Percentiles rank a stretch among this genome's conserved stretches.
Evolutionary conservation across 2,329 filamentous ascomycete species (phyloP).

Genomic region (Penicillium sumatraense): DNA sequence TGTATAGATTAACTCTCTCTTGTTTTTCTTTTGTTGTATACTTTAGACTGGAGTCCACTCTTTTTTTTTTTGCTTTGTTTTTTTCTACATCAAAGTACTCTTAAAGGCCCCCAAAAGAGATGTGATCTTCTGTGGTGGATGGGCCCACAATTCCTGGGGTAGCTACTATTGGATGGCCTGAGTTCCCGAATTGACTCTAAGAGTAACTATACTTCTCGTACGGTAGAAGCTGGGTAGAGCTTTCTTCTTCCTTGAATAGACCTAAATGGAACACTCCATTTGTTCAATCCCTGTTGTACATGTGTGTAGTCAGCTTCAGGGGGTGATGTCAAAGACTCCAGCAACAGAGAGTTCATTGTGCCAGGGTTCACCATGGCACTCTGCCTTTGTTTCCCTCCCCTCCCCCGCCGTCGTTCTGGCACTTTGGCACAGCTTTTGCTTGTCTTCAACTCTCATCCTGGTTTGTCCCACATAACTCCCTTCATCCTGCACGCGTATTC

Average conservation of each 20-base stretch:
- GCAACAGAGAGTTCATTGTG: constrained; percentile 1
- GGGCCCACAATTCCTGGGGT: not conserved
- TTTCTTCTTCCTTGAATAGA: constrained; percentile 7
- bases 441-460: constrained; percentile 1
- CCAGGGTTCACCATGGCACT: constrained; percentile 6
- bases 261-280: not conserved
- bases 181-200: constrained; percentile 16
- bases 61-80: too few species aligned
- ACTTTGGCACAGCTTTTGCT: not conserved
- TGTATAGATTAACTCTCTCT: not conserved
- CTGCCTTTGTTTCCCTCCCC: constrained; percentile 4
- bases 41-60: not conserved
- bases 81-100: too few species aligned
- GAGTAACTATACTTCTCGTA: too few species aligned
- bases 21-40: not conserved
- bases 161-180: constrained; percentile 20
- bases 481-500: constrained; percentile 17
- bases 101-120: too few species aligned
- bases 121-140: not conserved
- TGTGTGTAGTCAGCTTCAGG: not conserved
- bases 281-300: not conserved
- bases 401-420: too few species aligned
- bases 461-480: constrained; percentile 9
- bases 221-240: too few species aligned
- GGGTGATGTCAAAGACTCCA: constrained; percentile 3